phyloP scores from a whole-genome alignment of 2,329 filamentous ascomycete genomes.

The Aspergillus nomiae region DNA sequence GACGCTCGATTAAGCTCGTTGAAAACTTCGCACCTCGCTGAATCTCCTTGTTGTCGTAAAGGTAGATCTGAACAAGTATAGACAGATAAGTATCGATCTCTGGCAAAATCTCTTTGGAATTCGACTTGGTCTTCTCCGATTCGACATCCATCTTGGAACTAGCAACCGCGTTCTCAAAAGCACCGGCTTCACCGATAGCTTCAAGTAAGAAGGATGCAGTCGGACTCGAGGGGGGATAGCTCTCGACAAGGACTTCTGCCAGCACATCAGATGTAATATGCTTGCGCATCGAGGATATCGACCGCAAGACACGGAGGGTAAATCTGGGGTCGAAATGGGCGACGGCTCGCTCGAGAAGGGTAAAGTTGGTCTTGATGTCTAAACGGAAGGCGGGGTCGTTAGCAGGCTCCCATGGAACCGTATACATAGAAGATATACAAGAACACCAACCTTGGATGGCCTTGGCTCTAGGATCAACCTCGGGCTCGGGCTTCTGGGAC shows the following conservation, averaged over 20 bases:
- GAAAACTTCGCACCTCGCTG: conserved; percentile 84
- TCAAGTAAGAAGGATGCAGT: conserved; percentile 70
- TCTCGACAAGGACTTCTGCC: conserved; percentile 77
- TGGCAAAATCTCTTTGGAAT: conserved; percentile 73
- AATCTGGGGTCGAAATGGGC: conserved; percentile 93
- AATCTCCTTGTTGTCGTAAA: conserved; percentile 82
- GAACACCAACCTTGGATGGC: conserved; percentile 48
- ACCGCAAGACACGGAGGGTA: conserved; percentile 87
- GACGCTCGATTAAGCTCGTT: conserved; percentile 75
- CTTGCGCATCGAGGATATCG: conserved; percentile 94
- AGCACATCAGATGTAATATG: conserved; percentile 80
- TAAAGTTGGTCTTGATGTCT: conserved; percentile 94
- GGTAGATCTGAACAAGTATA: conserved; percentile 81
- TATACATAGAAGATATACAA: background rate
- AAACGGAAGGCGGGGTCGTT: conserved; percentile 9
- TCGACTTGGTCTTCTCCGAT: conserved; percentile 65
- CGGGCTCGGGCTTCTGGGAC: conserved; percentile 48
- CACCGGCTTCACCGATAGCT: conserved; percentile 68
- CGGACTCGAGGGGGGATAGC: conserved; percentile 69
- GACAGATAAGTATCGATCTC: conserved; percentile 89
- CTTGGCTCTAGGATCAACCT: conserved; percentile 51
- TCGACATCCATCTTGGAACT: conserved; percentile 74
- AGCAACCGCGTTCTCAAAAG: conserved; percentile 61
- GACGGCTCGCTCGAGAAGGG: conserved; percentile 87
- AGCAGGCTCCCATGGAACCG: background rate